Percentiles rank a stretch among this genome's conserved stretches.
Conservation (phyloP, 257 asterid species). For the Solanum neorickii region DNA sequence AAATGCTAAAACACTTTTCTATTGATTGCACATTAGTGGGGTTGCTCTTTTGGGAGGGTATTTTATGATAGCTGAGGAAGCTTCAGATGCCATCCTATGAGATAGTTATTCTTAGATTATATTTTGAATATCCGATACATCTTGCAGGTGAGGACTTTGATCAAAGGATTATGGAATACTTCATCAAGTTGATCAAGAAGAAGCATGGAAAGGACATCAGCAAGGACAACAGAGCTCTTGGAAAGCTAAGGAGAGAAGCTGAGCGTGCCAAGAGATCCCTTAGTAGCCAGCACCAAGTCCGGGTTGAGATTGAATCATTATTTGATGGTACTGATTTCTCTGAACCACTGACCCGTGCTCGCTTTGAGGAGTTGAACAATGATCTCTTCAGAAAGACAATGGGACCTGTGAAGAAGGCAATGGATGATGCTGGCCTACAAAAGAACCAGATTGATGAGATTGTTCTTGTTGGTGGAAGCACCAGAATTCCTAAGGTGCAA, state of each 20-base stretch:
- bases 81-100: background rate
- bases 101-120: background rate
- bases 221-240: slow-evolving; percentile 93
- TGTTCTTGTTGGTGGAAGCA: slow-evolving; percentile 97
- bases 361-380: slow-evolving; percentile 88
- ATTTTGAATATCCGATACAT: background rate
- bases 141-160: slow-evolving; percentile 91
- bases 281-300: slow-evolving; percentile 97
- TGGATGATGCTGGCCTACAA: slow-evolving; percentile 86
- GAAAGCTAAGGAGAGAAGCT: slow-evolving; percentile 81
- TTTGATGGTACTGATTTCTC: slow-evolving; percentile 92
- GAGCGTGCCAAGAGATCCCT: slow-evolving; percentile 95
- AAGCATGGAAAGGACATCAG: slow-evolving; percentile 96
- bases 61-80: background rate
- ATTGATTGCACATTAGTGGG: background rate
- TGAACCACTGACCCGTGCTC: slow-evolving; percentile 92
- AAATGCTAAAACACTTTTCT: background rate
- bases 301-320: slow-evolving; percentile 92
- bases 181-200: slow-evolving; percentile 91
- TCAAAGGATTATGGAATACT: slow-evolving; percentile 92
- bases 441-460: slow-evolving; percentile 85
- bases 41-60: background rate
- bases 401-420: slow-evolving; percentile 99
- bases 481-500: slow-evolving; percentile 90
- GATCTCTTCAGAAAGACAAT: slow-evolving; percentile 91